Evolutionary conservation across 192 early-diverging fungal species (phyloP).

Genomic region (Backusella australiensis): DNA sequence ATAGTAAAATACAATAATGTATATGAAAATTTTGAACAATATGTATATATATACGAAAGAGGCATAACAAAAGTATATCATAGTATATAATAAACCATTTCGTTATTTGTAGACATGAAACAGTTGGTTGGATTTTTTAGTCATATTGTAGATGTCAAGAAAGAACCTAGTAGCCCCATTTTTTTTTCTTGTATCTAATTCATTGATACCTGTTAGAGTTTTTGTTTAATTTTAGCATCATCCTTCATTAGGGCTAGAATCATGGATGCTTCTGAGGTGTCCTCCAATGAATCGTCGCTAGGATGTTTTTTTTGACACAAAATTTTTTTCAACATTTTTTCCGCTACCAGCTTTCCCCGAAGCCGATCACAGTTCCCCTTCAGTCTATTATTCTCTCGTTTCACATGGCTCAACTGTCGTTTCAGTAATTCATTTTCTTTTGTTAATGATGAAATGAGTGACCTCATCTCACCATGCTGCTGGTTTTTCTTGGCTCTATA

Average conservation of each 20-base stretch:
- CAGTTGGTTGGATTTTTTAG: not conserved
- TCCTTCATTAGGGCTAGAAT: not conserved
- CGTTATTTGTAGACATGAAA: not conserved
- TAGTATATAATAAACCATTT: not conserved
- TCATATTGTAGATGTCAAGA: not conserved
- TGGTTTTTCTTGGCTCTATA: constrained; percentile 56
- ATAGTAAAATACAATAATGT: not conserved
- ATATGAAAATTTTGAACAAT: not conserved
- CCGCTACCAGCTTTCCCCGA: constrained; percentile 46
- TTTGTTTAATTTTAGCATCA: not conserved
- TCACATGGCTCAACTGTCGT: constrained; percentile 39
- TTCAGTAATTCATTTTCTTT: constrained; percentile 42
- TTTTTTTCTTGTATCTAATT: not conserved
- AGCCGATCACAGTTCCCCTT: constrained; percentile 44
- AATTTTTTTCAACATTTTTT: constrained; percentile 44
- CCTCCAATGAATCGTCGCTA: not conserved
- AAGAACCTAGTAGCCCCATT: not conserved
- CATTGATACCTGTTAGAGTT: not conserved
- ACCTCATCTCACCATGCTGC: constrained; percentile 50
- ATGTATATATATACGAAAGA: not conserved
- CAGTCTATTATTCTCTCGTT: constrained; percentile 42
- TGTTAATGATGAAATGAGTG: constrained; percentile 31
- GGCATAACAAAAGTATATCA: not conserved
- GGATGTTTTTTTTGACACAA: not conserved
- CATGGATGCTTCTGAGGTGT: not conserved